phyloP scores from a whole-genome alignment of 2,329 filamentous ascomycete genomes.

The Coniella vitis region DNA sequence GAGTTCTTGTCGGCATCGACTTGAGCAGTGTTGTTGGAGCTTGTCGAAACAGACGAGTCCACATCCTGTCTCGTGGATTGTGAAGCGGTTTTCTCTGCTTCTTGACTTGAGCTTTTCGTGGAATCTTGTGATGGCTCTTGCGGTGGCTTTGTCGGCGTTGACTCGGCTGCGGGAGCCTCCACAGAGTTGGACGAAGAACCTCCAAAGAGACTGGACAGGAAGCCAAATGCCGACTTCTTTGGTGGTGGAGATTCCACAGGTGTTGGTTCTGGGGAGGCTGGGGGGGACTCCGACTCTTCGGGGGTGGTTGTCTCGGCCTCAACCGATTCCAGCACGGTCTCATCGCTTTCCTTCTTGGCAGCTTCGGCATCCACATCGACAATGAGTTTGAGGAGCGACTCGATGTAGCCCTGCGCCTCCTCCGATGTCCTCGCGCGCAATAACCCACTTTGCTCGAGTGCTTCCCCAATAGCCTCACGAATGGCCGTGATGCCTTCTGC shows the following conservation, averaged over 20 bases:
- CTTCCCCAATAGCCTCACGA: conserved; percentile 47
- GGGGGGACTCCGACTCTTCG: neutral
- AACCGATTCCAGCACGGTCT: neutral
- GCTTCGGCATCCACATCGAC: conserved; percentile 15
- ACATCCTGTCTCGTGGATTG: neutral
- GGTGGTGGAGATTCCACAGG: neutral
- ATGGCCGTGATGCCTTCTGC: conserved; percentile 45
- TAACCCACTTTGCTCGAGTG: conserved; percentile 48
- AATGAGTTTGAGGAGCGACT: conserved; percentile 43
- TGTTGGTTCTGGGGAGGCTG: neutral
- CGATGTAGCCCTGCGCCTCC: conserved; percentile 42
- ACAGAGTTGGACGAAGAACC: neutral
- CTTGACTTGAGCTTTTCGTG: neutral
- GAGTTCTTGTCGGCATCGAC: conserved; percentile 11
- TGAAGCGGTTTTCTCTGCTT: neutral
- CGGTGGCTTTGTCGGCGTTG: neutral
- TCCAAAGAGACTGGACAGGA: conserved; percentile 11
- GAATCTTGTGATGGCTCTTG: neutral
- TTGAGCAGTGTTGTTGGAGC: neutral
- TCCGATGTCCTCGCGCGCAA: conserved; percentile 37
- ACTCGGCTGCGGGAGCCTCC: neutral
- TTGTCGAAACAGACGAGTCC: neutral
- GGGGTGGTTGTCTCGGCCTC: conserved; percentile 10
- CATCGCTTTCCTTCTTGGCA: conserved; percentile 16
- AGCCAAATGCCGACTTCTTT: conserved; percentile 6